A percentile compares a stretch with the other conserved stretches of the same genome.
These are phyloP conservation scores for Jackrogersella minutella DNA, from an alignment of 495 filamentous ascomycete species.

Conservation along the genomic window DNA sequence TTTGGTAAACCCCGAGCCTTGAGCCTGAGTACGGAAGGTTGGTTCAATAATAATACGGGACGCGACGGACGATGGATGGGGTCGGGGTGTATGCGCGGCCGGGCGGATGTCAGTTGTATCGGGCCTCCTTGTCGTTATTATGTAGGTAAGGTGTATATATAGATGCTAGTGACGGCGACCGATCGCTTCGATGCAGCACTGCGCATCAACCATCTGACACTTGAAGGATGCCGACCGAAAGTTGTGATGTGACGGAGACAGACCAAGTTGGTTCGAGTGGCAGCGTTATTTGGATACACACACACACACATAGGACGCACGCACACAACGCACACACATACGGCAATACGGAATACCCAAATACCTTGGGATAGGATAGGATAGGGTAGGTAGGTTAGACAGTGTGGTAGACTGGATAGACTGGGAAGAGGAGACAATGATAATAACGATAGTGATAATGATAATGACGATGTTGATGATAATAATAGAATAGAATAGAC, in stretches of 20 bases:
- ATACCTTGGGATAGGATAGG: neutral
- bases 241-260: conserved; percentile 13
- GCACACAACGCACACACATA: no score
- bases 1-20: conserved; percentile 9
- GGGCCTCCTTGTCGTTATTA: conserved; percentile 16
- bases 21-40: conserved; percentile 9
- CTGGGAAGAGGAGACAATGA: neutral
- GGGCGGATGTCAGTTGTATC: conserved; percentile 20
- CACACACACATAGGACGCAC: no score
- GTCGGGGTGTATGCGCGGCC: conserved; percentile 17
- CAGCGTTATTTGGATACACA: conserved; percentile 21
- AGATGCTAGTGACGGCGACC: conserved; percentile 26
- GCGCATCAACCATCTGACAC: conserved; percentile 36
- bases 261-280: conserved; percentile 5
- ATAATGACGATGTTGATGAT: neutral
- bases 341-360: conserved; percentile 14
- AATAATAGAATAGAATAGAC: neutral
- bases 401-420: neutral
- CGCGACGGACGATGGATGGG: conserved; percentile 1
- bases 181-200: conserved; percentile 35
- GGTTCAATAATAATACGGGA: conserved; percentile 28
- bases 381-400: neutral
- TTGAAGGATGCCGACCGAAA: conserved; percentile 31
- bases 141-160: neutral
- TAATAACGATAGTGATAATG: neutral